Evolutionary conservation across 208 protist genomes (phyloP), one percentile per base, ranked within the genome.

Genomic region (Acanthamoeba triangularis): DNA sequence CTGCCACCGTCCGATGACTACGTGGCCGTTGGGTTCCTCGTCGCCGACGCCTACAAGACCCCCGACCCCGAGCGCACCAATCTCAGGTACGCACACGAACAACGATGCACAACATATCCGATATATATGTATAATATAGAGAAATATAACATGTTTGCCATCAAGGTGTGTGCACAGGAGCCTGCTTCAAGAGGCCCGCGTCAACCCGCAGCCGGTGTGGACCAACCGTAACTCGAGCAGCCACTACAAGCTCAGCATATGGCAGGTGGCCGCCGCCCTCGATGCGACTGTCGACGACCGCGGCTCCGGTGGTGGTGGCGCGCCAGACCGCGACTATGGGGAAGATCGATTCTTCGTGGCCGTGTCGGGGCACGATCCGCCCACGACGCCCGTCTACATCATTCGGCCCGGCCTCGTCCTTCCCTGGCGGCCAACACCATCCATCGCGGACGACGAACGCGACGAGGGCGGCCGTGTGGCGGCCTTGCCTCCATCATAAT

Each of bases 1-100:
- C 74, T 84, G 44, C 74, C 74, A 16, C 74, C 74, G 74, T 84
- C 74, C n/a, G 74, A 84, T n/a, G 74, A 84, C 41, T 84, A 84
- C 44, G 74, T 23, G 8, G 74, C 74, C 6, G 41, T 84, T 13
- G 74, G 74, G 25, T 84, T 84, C 28, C 74, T 84, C 18, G 44
- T 84, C 37, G 25, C 44, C 25, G 41, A 44, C 28, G 35, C 23
- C 5, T 84, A 84, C 74, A 23, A 18, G 74, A 11, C 35, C 0
- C 74, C 74, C 35, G 25, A 52, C 28, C 74, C 74, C 3, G 41
- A 84, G 44, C 35, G 41, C 23, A 84, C 41, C 20, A 54, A 84
- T 23, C 18, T 84, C 74, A 52, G 69, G 69, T 25, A 80, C 37
- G 18, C 8, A 28, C 67, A 41, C 69, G 1, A n/a, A 18, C 49